Evolutionary conservation across 352 stramenopile genomes (phyloP).

Genomic region (Thraustochytrium striatum): DNA sequence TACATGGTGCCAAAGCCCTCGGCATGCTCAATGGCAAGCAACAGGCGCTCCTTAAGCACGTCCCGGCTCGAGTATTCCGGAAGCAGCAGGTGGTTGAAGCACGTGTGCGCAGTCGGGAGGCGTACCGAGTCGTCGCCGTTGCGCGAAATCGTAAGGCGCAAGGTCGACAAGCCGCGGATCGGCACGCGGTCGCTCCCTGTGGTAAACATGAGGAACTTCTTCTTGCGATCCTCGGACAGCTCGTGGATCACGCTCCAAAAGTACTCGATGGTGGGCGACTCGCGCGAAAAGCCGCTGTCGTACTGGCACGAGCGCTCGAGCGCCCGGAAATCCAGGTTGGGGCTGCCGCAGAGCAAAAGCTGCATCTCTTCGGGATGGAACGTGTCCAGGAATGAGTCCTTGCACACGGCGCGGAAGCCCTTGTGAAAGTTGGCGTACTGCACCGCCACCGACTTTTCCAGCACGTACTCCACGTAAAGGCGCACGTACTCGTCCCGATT

Average conservation of each 20-base stretch:
- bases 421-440: conserved; percentile 83
- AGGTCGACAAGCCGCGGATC: conserved; percentile 64
- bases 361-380: conserved; percentile 92
- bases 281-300: conserved; percentile 64
- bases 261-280: conserved; percentile 58
- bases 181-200: conserved; percentile 67
- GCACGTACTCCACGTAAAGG: conserved; percentile 85
- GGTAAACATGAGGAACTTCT: conserved; percentile 70
- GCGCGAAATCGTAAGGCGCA: conserved; percentile 68
- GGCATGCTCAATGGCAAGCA: conserved; percentile 69
- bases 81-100: conserved; percentile 73
- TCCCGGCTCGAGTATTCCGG: conserved; percentile 68
- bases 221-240: conserved; percentile 59
- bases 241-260: conserved; percentile 70
- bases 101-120: conserved; percentile 75
- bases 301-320: conserved; percentile 65
- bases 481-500: conserved; percentile 94
- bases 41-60: conserved; percentile 62
- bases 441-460: conserved; percentile 74
- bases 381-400: conserved; percentile 74
- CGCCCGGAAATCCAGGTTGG: conserved; percentile 69
- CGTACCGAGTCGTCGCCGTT: conserved; percentile 66
- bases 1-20: conserved; percentile 68
- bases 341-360: conserved; percentile 79
- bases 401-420: conserved; percentile 86